phyloP scores from a whole-genome alignment of 768 basidiomycete species.

The Russula earlei region DNA sequence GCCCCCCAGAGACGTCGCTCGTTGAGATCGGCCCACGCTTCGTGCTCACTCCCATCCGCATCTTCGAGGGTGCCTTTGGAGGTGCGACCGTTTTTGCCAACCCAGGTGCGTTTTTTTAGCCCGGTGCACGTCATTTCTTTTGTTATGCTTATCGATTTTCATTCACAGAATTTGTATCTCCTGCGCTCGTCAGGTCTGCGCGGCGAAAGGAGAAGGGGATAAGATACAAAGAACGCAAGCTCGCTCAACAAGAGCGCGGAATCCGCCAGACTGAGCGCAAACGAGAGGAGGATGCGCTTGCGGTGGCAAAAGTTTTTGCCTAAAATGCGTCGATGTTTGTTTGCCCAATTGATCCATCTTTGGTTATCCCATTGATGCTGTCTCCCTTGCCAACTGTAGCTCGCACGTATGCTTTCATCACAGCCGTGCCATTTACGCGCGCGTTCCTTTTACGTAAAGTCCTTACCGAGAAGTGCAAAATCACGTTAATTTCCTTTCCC shows the following conservation, averaged over 20 bases:
- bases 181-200: constrained; percentile 66
- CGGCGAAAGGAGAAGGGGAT: constrained; percentile 63
- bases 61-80: constrained; percentile 95
- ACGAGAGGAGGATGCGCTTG: constrained; percentile 68
- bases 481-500: too few species aligned
- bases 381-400: background rate
- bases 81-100: constrained; percentile 95
- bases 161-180: constrained; percentile 79
- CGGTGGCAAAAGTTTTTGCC: constrained; percentile 83
- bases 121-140: background rate
- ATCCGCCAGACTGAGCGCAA: constrained; percentile 54
- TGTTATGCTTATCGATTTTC: background rate
- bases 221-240: constrained; percentile 77
- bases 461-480: background rate
- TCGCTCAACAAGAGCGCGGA: constrained; percentile 57
- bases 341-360: background rate
- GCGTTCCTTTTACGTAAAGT: background rate
- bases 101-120: constrained; percentile 48
- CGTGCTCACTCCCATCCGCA: constrained; percentile 92
- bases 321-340: constrained; percentile 31
- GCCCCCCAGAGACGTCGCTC: constrained; percentile 76
- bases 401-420: too few species aligned
- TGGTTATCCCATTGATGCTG: background rate
- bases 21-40: constrained; percentile 97
- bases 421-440: background rate